Evolutionary conservation across 805 yeast species (phyloP).

Genomic region (Kodamaea laetipori): DNA sequence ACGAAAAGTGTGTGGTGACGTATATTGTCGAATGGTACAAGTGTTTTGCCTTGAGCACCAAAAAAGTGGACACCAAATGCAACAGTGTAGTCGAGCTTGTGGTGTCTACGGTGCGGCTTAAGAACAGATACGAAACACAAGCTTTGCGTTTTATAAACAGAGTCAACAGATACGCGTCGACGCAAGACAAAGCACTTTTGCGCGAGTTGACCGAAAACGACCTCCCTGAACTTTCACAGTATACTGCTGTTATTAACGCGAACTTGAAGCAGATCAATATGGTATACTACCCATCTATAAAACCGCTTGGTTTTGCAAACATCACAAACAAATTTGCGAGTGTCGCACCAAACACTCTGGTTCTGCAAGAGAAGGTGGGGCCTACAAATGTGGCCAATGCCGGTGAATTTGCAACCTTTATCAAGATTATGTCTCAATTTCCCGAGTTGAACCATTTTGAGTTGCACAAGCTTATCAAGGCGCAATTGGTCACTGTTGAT

Average conservation of each 20-base stretch:
- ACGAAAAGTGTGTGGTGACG: conserved; percentile 60
- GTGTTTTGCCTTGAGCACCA: conserved; percentile 22
- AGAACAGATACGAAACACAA: conserved; percentile 34
- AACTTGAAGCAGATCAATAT: conserved; percentile 19
- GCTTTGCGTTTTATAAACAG: conserved; percentile 32
- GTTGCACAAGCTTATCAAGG: conserved; percentile 13
- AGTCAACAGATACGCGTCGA: conserved; percentile 16
- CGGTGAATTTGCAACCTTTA: not conserved
- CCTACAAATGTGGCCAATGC: not conserved
- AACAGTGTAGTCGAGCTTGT: conserved; percentile 14
- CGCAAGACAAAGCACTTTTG: conserved; percentile 10
- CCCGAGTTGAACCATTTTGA: conserved; percentile 14
- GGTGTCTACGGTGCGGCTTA: conserved; percentile 21
- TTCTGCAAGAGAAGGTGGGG: not conserved
- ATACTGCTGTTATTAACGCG: conserved; percentile 14
- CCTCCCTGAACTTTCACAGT: conserved; percentile 18
- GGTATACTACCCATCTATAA: conserved; percentile 17
- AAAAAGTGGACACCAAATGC: conserved; percentile 2
- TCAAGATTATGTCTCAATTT: conserved; percentile 4
- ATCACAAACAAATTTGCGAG: conserved; percentile 12
- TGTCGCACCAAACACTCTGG: not conserved
- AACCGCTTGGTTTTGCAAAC: conserved; percentile 15
- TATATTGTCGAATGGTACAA: conserved; percentile 63
- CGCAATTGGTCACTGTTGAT: conserved; percentile 12
- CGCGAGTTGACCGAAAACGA: conserved; percentile 17